Conservation (phyloP, 1,284 basidiomycete species). For the Thelephora terrestris region DNA sequence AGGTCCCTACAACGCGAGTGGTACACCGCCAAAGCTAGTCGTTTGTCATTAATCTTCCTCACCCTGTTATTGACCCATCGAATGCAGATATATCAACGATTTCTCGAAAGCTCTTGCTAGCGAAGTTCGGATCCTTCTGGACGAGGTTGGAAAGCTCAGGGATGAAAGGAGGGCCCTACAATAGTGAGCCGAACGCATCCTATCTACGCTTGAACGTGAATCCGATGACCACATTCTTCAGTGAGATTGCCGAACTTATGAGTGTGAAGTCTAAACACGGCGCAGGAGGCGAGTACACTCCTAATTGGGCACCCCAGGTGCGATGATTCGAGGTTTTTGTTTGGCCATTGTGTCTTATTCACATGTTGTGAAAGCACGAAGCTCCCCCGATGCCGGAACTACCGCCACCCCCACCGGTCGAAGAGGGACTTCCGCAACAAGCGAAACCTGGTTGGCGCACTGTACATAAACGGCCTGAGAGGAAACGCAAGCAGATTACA, state of each 20-base stretch:
- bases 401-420: constrained; percentile 21
- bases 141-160: constrained; percentile 64
- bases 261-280: constrained; percentile 66
- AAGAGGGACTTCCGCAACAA: constrained; percentile 31
- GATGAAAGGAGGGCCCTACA: constrained; percentile 63
- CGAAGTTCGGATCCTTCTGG: constrained; percentile 34
- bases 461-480: constrained; percentile 51
- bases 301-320: constrained; percentile 54
- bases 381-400: constrained; percentile 15
- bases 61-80: not conserved
- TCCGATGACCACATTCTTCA: constrained; percentile 17
- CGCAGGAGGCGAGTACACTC: constrained; percentile 55
- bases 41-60: not conserved
- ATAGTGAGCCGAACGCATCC: constrained; percentile 36
- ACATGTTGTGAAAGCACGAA: constrained; percentile 7
- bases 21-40: constrained; percentile 10
- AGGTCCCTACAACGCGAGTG: constrained; percentile 1
- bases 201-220: not conserved
- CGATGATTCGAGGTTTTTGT: constrained; percentile 10
- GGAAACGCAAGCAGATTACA: constrained; percentile 30
- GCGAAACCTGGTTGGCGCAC: constrained; percentile 63
- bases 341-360: constrained; percentile 1
- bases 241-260: constrained; percentile 71
- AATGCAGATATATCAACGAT: constrained; percentile 52
- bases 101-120: constrained; percentile 32